Evolutionary conservation across 805 yeast genomes (phyloP).

Genomic region (Lipomyces spencermartinsiae): DNA sequence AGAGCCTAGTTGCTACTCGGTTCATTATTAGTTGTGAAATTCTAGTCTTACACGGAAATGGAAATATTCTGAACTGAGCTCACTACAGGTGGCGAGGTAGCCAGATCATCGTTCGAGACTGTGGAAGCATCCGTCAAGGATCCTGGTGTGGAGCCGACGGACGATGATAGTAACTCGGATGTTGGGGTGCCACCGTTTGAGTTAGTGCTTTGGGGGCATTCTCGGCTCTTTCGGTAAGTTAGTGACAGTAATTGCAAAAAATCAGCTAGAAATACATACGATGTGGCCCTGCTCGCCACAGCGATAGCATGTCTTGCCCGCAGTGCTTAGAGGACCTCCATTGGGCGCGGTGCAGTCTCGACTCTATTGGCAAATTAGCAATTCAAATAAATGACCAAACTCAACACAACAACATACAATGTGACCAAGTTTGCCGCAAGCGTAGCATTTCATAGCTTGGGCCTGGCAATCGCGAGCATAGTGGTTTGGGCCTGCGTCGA

Average conservation of each 20-base stretch:
- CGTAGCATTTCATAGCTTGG: conserved; percentile 76
- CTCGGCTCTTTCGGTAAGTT: conserved; percentile 23
- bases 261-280: conserved; percentile 53
- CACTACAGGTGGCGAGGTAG: conserved; percentile 35
- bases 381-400: background rate
- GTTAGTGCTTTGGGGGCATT: conserved; percentile 31
- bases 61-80: conserved; percentile 14
- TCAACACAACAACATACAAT: conserved; percentile 64
- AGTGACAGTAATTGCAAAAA: background rate
- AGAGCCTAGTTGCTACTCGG: background rate
- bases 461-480: conserved; percentile 88
- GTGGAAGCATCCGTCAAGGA: conserved; percentile 37
- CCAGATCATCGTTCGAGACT: conserved; percentile 28
- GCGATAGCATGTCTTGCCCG: conserved; percentile 67
- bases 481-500: conserved; percentile 73
- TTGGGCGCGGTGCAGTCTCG: conserved; percentile 43
- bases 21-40: background rate
- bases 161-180: conserved; percentile 20
- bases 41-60: background rate
- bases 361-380: conserved; percentile 10
- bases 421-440: conserved; percentile 88
- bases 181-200: conserved; percentile 23
- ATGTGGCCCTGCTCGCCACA: conserved; percentile 82
- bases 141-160: conserved; percentile 26
- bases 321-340: conserved; percentile 40